A percentile compares a stretch with the other conserved stretches of the same genome.
Evolutionary conservation across 306 rosid genomes (phyloP).

Genomic region (Cucurbita ficifolia): DNA sequence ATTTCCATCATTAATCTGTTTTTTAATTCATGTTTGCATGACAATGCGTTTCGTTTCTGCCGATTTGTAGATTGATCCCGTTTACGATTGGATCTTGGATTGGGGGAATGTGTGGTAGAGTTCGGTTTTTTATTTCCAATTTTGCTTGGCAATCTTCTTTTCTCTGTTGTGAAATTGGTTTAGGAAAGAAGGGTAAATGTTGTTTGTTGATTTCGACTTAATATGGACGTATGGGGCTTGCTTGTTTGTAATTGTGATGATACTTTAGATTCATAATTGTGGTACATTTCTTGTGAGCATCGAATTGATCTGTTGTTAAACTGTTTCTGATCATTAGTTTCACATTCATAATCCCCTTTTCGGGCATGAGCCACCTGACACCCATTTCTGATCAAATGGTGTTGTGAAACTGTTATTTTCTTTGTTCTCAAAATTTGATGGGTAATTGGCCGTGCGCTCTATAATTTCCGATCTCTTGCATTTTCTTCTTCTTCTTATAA

Average conservation of each 20-base stretch:
- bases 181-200: not conserved
- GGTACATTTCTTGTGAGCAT: not conserved
- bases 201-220: not conserved
- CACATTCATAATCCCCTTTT: not conserved
- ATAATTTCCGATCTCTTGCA: too few species aligned
- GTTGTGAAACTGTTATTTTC: too few species aligned
- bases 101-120: not conserved
- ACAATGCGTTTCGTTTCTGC: not conserved
- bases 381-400: too few species aligned
- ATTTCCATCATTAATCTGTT: not conserved
- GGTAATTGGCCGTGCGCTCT: too few species aligned
- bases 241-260: not conserved
- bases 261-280: not conserved
- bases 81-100: not conserved
- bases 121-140: not conserved
- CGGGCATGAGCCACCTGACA: too few species aligned
- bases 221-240: not conserved
- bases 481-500: not conserved
- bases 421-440: too few species aligned
- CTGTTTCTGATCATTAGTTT: not conserved
- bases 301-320: not conserved
- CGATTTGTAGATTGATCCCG: not conserved
- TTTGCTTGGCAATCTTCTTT: not conserved
- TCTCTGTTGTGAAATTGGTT: not conserved
- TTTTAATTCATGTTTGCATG: not conserved